Conservation (phyloP, 345 rosid genomes). For the Salix exigua region DNA sequence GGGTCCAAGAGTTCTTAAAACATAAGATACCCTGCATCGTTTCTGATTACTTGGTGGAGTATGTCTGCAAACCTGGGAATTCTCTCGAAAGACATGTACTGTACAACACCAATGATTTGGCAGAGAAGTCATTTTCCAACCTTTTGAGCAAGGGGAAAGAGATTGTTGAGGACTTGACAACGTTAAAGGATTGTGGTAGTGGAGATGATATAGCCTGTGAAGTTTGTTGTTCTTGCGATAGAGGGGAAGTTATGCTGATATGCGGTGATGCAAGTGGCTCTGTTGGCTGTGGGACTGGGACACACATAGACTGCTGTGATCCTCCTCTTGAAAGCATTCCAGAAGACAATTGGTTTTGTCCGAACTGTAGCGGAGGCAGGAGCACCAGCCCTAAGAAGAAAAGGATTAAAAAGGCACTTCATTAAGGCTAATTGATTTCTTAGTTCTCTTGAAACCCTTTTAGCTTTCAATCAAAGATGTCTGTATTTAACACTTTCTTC, state of each 20-base stretch:
- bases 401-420: slow-evolving; percentile 17
- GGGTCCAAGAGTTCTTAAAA: slow-evolving; percentile 82
- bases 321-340: slow-evolving; percentile 60
- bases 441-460: not conserved
- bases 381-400: slow-evolving; percentile 7
- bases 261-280: slow-evolving; percentile 56
- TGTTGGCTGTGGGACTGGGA: slow-evolving; percentile 55
- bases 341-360: slow-evolving; percentile 69
- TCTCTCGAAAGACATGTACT: slow-evolving; percentile 78
- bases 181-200: slow-evolving; percentile 2
- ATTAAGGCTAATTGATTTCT: not conserved
- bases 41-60: slow-evolving; percentile 89
- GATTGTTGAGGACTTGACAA: slow-evolving; percentile 16
- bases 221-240: slow-evolving; percentile 44
- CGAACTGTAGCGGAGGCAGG: slow-evolving; percentile 27
- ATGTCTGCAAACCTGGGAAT: slow-evolving; percentile 86
- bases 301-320: slow-evolving; percentile 62
- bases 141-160: slow-evolving; percentile 43
- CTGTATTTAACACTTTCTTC: not conserved
- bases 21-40: slow-evolving; percentile 81
- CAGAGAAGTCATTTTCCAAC: slow-evolving; percentile 57
- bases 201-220: slow-evolving; percentile 35
- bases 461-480: not conserved
- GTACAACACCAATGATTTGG: slow-evolving; percentile 71
- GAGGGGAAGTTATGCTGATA: slow-evolving; percentile 67